Conservation (phyloP, 441 rosid genomes). For the Gossypium schwendimanii region DNA sequence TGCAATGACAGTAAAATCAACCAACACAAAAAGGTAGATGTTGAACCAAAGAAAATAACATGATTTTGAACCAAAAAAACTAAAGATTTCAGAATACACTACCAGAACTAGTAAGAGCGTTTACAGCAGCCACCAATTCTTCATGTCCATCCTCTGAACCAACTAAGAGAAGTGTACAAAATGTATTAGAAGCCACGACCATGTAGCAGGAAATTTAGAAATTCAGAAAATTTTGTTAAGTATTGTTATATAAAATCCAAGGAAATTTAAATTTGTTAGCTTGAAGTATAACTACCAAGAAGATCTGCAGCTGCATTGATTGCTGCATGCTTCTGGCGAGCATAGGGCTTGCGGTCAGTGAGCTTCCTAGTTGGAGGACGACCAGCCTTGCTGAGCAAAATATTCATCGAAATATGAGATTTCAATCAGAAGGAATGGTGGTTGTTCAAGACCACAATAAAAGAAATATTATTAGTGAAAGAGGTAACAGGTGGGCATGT, state of each 20-base stretch:
- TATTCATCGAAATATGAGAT: constrained; percentile 27
- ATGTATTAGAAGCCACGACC: constrained; percentile 19
- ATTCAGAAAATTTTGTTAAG: constrained; percentile 2
- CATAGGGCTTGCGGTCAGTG: constrained; percentile 88
- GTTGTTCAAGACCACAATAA: not conserved
- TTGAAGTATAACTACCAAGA: constrained; percentile 59
- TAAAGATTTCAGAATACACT: constrained; percentile 13
- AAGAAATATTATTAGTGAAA: not conserved
- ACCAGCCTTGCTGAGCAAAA: constrained; percentile 69
- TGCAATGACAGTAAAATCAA: constrained; percentile 39
- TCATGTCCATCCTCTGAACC: constrained; percentile 85
- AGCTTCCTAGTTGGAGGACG: constrained; percentile 94
- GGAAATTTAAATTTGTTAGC: constrained; percentile 8
- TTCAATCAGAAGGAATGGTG: constrained; percentile 15
- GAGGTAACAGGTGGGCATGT: not conserved
- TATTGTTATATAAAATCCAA: constrained; percentile 1
- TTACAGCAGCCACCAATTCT: constrained; percentile 90
- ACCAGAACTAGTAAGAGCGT: constrained; percentile 43
- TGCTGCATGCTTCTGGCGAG: constrained; percentile 65
- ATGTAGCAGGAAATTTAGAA: not conserved
- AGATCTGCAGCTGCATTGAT: constrained; percentile 66
- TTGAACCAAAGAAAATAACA: constrained; percentile 13
- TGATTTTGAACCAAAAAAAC: constrained; percentile 9
- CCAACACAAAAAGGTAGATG: constrained; percentile 12
- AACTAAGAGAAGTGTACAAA: constrained; percentile 37